A percentile compares a stretch with the other conserved stretches of the same genome.
These are phyloP conservation scores for Tulasnella sp. DNA, from an alignment of 768 basidiomycete species.

Conservation along the genomic window DNA sequence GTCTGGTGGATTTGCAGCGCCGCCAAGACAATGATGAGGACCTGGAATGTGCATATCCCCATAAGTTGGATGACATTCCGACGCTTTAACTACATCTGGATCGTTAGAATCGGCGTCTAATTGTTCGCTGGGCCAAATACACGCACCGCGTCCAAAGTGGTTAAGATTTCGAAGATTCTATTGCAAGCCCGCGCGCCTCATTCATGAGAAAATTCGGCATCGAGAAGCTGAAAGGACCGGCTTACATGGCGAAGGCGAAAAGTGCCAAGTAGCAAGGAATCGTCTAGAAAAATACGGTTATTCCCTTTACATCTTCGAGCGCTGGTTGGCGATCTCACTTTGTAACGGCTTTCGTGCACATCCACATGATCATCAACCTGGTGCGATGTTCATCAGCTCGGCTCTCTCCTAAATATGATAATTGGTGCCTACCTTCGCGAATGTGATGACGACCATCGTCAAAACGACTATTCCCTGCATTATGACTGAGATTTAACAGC, in stretches of 20 bases:
- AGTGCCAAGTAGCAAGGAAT: slow-evolving; percentile 77
- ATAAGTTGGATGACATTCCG: slow-evolving; percentile 68
- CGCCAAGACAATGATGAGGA: slow-evolving; percentile 60
- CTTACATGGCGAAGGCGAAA: slow-evolving; percentile 72
- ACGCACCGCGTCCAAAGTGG: slow-evolving; percentile 63
- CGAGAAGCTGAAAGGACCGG: no score
- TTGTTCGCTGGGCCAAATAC: background rate
- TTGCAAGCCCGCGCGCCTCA: background rate
- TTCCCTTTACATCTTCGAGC: no score
- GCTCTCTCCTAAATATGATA: background rate
- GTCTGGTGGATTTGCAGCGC: slow-evolving; percentile 73
- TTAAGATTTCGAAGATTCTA: slow-evolving; percentile 68
- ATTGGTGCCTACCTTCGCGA: slow-evolving; percentile 36
- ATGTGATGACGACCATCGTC: slow-evolving; percentile 62
- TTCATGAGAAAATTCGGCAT: no score
- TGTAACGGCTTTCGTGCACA: slow-evolving; percentile 1
- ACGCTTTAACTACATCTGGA: slow-evolving; percentile 35
- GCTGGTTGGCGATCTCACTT: slow-evolving; percentile 26
- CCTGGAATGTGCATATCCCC: slow-evolving; percentile 47
- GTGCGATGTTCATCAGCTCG: background rate
- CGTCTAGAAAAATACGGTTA: slow-evolving; percentile 37
- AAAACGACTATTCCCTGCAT: slow-evolving; percentile 58
- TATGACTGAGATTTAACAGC: slow-evolving; percentile 12
- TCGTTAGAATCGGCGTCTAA: background rate
- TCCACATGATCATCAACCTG: background rate